Conservation (phyloP, 768 basidiomycete genomes). For the Royoungia palumana region DNA sequence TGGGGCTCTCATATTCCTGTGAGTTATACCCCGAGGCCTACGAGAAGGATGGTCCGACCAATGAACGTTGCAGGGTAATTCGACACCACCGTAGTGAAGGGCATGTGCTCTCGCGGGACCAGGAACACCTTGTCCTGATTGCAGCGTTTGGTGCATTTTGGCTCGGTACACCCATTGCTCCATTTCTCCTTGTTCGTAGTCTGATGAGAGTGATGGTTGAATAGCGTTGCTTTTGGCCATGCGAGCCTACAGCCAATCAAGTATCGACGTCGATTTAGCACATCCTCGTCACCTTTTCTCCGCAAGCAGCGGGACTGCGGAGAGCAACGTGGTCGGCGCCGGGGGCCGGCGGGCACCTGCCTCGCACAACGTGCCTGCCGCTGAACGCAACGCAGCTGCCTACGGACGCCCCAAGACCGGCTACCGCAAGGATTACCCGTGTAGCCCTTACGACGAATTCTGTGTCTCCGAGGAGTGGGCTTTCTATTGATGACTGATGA, state of each 20-base stretch:
- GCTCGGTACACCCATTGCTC: constrained; percentile 53
- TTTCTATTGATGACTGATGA: constrained; percentile 34
- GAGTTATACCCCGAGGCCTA: constrained; percentile 24
- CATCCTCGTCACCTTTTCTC: constrained; percentile 33
- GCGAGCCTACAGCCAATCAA: constrained; percentile 36
- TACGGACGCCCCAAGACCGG: constrained; percentile 30
- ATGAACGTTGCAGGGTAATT: constrained; percentile 45
- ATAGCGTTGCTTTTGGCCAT: constrained; percentile 43
- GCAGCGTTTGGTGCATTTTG: constrained; percentile 70
- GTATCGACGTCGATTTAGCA: constrained; percentile 27
- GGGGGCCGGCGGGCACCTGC: constrained; percentile 28
- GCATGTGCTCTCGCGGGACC: constrained; percentile 59
- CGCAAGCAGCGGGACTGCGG: constrained; percentile 32
- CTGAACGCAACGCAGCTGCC: constrained; percentile 31
- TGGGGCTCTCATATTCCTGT: constrained; percentile 64
- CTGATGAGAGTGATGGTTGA: constrained; percentile 1
- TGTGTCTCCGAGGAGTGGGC: constrained; percentile 73
- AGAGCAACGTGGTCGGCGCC: constrained; percentile 33
- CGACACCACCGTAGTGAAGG: constrained; percentile 62
- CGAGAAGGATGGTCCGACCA: not conserved
- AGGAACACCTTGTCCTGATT: constrained; percentile 73
- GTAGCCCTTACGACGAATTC: constrained; percentile 56
- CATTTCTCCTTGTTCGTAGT: not conserved
- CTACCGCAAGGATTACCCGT: constrained; percentile 47
- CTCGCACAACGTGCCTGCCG: constrained; percentile 17